Percentiles rank a stretch among this genome's conserved stretches.
These are phyloP conservation scores for Tolypocladium inflatum DNA, from an alignment of 2,329 filamentous ascomycete genomes.

Conservation along the genomic window DNA sequence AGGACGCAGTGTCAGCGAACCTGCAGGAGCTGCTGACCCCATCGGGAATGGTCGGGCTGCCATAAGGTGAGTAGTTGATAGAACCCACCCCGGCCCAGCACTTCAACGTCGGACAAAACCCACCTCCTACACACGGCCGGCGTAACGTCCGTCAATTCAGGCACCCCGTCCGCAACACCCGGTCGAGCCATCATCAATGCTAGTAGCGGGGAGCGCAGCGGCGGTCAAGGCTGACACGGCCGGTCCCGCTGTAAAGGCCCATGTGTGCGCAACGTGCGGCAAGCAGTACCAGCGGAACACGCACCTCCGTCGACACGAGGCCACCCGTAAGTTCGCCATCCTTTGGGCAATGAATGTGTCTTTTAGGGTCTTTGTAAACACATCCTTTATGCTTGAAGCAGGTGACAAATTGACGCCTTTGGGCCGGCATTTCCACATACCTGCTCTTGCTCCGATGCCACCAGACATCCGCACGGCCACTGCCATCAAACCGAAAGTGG, in stretches of 20 bases:
- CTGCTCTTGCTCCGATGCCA: background rate
- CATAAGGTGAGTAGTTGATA: background rate
- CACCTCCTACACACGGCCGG: constrained; percentile 4
- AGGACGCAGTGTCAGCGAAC: background rate
- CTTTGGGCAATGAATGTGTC: background rate
- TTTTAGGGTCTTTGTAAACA: background rate
- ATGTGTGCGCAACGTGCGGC: constrained; percentile 9
- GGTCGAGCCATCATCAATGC: background rate
- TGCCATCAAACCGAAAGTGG: background rate
- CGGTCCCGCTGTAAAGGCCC: background rate
- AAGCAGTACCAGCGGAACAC: constrained; percentile 16
- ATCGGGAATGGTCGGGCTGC: background rate
- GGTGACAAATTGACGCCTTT: background rate
- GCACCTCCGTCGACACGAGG: constrained; percentile 16
- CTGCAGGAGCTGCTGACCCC: background rate
- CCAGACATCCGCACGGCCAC: too few relatives aligned
- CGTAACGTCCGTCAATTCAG: background rate
- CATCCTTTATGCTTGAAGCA: background rate
- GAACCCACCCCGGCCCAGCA: background rate
- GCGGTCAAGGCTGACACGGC: background rate
- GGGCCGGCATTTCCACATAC: background rate
- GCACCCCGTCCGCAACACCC: background rate
- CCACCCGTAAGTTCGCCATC: constrained; percentile 11
- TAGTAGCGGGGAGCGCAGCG: background rate
- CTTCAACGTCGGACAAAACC: background rate